Conservation (phyloP, 1,284 basidiomycete species). For the Naganishia sp. region DNA sequence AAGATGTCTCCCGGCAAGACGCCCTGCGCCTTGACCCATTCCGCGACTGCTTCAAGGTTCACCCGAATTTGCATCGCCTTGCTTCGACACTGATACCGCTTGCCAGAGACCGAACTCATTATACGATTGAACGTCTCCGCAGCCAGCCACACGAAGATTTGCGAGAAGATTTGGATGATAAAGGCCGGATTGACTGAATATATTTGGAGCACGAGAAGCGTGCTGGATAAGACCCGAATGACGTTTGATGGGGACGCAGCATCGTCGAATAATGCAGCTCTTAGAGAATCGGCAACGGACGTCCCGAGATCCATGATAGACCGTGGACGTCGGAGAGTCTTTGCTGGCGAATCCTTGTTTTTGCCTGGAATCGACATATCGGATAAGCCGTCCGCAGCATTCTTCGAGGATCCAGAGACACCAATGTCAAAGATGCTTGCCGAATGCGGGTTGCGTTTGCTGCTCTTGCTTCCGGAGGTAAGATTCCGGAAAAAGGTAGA, state of each 20-base stretch:
- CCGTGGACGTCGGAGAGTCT: constrained; percentile 4
- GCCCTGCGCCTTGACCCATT: constrained; percentile 71
- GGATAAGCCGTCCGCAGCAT: not conserved
- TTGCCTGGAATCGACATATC: not conserved
- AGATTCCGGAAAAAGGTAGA: constrained; percentile 67
- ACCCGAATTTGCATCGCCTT: constrained; percentile 86
- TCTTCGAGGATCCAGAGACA: not conserved
- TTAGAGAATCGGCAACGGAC: constrained; percentile 5
- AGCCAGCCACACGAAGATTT: constrained; percentile 62
- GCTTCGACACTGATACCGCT: constrained; percentile 89
- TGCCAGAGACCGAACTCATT: constrained; percentile 64
- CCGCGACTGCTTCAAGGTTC: constrained; percentile 83
- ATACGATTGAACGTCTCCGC: constrained; percentile 94
- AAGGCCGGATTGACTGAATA: constrained; percentile 90
- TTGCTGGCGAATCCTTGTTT: constrained; percentile 3
- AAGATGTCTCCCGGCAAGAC: constrained; percentile 77
- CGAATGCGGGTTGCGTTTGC: constrained; percentile 58
- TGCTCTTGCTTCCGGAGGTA: constrained; percentile 64
- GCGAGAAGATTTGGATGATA: constrained; percentile 88
- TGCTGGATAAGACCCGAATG: constrained; percentile 79
- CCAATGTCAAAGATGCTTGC: constrained; percentile 12
- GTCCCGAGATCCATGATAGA: constrained; percentile 20
- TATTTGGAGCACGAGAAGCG: constrained; percentile 79
- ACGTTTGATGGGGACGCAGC: constrained; percentile 63
- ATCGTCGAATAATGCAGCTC: constrained; percentile 1